These are phyloP conservation scores for Iris pallida DNA, from an alignment of 116 monocot species.

Conservation along the genomic window DNA sequence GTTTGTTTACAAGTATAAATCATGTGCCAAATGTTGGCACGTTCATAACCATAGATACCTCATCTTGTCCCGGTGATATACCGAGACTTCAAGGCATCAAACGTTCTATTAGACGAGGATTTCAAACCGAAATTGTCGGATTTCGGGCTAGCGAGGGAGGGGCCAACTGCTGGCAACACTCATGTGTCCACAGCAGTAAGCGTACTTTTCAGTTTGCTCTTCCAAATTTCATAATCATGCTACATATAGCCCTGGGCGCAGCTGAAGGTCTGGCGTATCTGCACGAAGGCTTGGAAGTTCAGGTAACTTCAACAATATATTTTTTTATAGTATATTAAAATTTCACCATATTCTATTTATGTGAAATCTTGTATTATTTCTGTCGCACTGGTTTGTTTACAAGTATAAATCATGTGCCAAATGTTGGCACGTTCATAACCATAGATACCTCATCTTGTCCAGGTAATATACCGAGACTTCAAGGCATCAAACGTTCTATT, in stretches of 20 bases:
- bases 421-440: no score
- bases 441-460: slow-evolving; percentile 7
- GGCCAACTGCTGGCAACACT: slow-evolving; percentile 57
- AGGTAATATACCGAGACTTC: slow-evolving; percentile 85
- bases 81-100: slow-evolving; percentile 78
- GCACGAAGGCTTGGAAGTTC: slow-evolving; percentile 58
- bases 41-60: no score
- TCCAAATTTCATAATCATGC: no score
- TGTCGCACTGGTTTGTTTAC: not conserved
- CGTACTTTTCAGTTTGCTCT: not conserved
- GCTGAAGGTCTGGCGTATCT: slow-evolving; percentile 52
- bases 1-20: not conserved
- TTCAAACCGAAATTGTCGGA: slow-evolving; percentile 78
- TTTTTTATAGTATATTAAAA: no score
- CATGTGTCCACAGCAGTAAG: slow-evolving; percentile 86
- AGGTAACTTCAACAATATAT: slow-evolving; percentile 44
- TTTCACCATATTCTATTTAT: no score
- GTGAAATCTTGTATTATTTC: no score
- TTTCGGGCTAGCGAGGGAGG: slow-evolving; percentile 86
- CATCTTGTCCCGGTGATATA: slow-evolving; percentile 58
- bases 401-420: not conserved
- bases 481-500: slow-evolving; percentile 77
- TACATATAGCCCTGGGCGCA: slow-evolving; percentile 43
- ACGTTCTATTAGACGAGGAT: slow-evolving; percentile 57
- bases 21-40: no score